A percentile compares a stretch with the other conserved stretches of the same genome.
phyloP scores from a whole-genome alignment of 371 early-diverging fungal genomes.

The Mortierella sp. region DNA sequence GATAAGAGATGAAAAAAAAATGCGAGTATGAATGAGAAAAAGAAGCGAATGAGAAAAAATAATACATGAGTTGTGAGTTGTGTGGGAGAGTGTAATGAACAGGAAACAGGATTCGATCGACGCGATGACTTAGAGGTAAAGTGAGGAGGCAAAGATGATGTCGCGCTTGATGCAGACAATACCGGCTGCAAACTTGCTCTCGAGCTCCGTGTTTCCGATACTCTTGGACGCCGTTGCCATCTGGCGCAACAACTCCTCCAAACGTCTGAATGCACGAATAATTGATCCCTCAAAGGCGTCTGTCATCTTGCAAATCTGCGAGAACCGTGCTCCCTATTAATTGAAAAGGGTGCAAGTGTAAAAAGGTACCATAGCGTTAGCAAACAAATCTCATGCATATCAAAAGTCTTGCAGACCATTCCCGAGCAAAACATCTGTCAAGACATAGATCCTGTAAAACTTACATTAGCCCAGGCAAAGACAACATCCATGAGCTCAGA shows the following conservation, averaged over 20 bases:
- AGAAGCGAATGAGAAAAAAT: background rate
- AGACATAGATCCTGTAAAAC: background rate
- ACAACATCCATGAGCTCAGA: slow-evolving; percentile 98
- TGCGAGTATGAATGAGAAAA: background rate
- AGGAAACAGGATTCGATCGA: background rate
- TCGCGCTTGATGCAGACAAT: slow-evolving; percentile 98
- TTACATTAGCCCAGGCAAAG: slow-evolving; percentile 90
- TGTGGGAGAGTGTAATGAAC: background rate
- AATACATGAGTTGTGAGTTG: background rate
- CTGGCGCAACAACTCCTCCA: slow-evolving; percentile 98
- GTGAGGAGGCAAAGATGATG: slow-evolving; percentile 98
- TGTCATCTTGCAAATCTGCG: slow-evolving; percentile 97
- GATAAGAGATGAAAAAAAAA: background rate
- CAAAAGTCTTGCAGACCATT: background rate
- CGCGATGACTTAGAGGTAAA: slow-evolving; percentile 84
- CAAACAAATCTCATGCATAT: background rate
- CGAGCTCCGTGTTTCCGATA: slow-evolving; percentile 98
- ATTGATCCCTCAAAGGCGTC: slow-evolving; percentile 98
- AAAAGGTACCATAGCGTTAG: background rate
- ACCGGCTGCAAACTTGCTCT: slow-evolving; percentile 95
- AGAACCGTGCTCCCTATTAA: slow-evolving; percentile 92
- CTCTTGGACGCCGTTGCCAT: slow-evolving; percentile 96
- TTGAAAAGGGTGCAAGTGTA: background rate
- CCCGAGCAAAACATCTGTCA: background rate
- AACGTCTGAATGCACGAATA: slow-evolving; percentile 94